Evolutionary conservation across 2,329 filamentous ascomycete species (phyloP), one percentile per base, ranked within the genome.

Genomic region (Kalmusia sp.): DNA sequence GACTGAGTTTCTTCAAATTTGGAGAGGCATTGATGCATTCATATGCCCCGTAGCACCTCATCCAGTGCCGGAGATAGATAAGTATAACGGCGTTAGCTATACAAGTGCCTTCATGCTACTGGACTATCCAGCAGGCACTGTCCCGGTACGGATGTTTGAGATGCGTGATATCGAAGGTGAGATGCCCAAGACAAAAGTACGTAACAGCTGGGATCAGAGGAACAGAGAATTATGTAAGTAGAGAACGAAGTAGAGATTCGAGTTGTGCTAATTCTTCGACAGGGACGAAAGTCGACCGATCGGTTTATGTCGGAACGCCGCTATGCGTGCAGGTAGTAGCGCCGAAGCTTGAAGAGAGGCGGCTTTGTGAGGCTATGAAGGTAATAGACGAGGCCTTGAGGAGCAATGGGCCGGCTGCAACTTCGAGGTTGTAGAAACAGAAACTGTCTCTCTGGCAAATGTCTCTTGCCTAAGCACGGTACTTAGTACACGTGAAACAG

Each of bases 31-130:
- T 6, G 86, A 89, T 73, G 84, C 84, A 0, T 80, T 89, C 46
- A 80, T 89, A 50, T 85, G 81, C 56, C 87, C 86, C 0, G 77
- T 87, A 0, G 86, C 86, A 12, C 85, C 86, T 2, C 87, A 89
- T 68, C 84, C 86, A 0, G 80, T 86, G 0, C 84, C 86, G 1
- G 78, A 80, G 8, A 81, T 87, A 49, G 87, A 89, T 71, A 75
- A 80, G 2, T 89, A 84, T 72, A 87, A 87, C 65, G 82, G 81
- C 0, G 81, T 84, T 0, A 82, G 84, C 51, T 89, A 88, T 64
- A 87, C 85, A 1, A 82, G 78, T 19, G 79, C 77, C 1, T 87
- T 86, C 62, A 85, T 87, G 7, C 62, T 88, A 49, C 69, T 89
- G 19, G 86, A 89, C 65, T 86, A 84, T 62, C 82, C 86, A 0